A percentile compares a stretch with the other conserved stretches of the same genome.
Evolutionary conservation across 2,329 filamentous ascomycete genomes (phyloP).

Genomic region (Bipolaris bicolor): DNA sequence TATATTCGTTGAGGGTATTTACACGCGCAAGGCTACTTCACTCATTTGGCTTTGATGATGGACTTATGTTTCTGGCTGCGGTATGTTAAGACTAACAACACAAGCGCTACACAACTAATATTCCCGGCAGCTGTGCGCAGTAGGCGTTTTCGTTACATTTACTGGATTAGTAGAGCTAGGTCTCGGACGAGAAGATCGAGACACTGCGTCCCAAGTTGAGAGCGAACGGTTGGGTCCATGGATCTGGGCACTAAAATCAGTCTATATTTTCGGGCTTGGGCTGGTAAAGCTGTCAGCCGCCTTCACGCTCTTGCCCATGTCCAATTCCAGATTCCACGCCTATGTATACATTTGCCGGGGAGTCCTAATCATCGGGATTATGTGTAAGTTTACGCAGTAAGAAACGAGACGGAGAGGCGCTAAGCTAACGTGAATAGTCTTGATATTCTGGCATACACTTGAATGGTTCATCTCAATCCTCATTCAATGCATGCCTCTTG

Average conservation of each 20-base stretch:
- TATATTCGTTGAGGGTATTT: conserved; percentile 52
- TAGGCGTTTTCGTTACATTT: conserved; percentile 15
- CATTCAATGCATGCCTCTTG: conserved; percentile 55
- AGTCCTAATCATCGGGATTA: conserved; percentile 44
- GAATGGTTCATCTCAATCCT: conserved; percentile 53
- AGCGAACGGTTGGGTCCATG: conserved; percentile 8
- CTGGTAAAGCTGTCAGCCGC: conserved; percentile 57
- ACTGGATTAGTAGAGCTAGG: conserved; percentile 34
- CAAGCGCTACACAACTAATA: neutral
- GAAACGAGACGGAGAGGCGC: neutral
- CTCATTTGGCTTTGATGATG: conserved; percentile 59
- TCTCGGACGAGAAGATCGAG: conserved; percentile 50
- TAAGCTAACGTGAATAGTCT: conserved; percentile 17
- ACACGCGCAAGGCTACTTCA: conserved; percentile 56
- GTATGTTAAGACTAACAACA: conserved; percentile 27
- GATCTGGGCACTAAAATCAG: conserved; percentile 31
- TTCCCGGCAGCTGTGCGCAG: conserved; percentile 1
- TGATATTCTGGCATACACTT: conserved; percentile 46
- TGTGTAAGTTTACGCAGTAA: conserved; percentile 43
- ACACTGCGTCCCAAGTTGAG: conserved; percentile 1
- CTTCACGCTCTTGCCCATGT: conserved; percentile 54
- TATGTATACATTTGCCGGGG: conserved; percentile 29
- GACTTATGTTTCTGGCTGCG: conserved; percentile 50
- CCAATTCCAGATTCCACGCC: conserved; percentile 45
- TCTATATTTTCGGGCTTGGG: conserved; percentile 52